Percentiles rank a stretch among this genome's conserved stretches.
Evolutionary conservation across 2,329 filamentous ascomycete genomes (phyloP).

Genomic region (Epichloe baconii): DNA sequence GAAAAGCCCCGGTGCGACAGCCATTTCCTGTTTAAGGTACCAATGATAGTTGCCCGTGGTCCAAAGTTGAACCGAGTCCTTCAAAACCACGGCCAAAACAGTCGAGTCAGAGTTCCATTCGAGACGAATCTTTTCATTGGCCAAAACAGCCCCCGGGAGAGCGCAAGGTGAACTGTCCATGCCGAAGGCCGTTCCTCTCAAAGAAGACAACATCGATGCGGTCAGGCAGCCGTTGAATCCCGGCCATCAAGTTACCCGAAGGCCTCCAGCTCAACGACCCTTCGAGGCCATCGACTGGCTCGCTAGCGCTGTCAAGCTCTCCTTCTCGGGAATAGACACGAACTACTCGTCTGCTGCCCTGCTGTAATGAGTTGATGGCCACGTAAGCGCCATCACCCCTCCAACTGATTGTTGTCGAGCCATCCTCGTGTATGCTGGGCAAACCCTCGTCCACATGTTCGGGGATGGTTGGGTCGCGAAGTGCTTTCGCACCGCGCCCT

Average conservation of each 20-base stretch:
- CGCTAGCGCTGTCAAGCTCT: slow-evolving; percentile 80
- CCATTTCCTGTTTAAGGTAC: slow-evolving; percentile 87
- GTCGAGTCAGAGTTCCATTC: slow-evolving; percentile 89
- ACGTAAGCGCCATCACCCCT: slow-evolving; percentile 87
- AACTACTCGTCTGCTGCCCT: slow-evolving; percentile 59
- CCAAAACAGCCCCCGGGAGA: slow-evolving; percentile 44
- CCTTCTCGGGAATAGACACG: slow-evolving; percentile 87
- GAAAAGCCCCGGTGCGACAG: slow-evolving; percentile 22
- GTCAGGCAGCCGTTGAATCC: slow-evolving; percentile 58
- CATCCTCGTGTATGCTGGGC: slow-evolving; percentile 62
- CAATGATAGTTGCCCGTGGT: slow-evolving; percentile 97
- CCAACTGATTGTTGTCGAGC: slow-evolving; percentile 68
- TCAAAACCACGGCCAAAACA: slow-evolving; percentile 69
- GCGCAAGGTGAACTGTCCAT: slow-evolving; percentile 81
- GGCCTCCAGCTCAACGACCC: slow-evolving; percentile 82
- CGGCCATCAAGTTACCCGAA: slow-evolving; percentile 79
- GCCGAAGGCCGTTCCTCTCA: slow-evolving; percentile 91
- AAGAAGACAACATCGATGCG: slow-evolving; percentile 84
- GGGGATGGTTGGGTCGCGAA: slow-evolving; percentile 88
- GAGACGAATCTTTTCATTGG: slow-evolving; percentile 48
- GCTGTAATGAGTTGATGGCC: slow-evolving; percentile 69
- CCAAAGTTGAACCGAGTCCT: slow-evolving; percentile 77
- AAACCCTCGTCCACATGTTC: slow-evolving; percentile 79
- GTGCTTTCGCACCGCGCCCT: slow-evolving; percentile 71
- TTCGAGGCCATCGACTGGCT: slow-evolving; percentile 89